phyloP scores from a whole-genome alignment of 2,329 filamentous ascomycete species.

The Tolypocladium tundrense region DNA sequence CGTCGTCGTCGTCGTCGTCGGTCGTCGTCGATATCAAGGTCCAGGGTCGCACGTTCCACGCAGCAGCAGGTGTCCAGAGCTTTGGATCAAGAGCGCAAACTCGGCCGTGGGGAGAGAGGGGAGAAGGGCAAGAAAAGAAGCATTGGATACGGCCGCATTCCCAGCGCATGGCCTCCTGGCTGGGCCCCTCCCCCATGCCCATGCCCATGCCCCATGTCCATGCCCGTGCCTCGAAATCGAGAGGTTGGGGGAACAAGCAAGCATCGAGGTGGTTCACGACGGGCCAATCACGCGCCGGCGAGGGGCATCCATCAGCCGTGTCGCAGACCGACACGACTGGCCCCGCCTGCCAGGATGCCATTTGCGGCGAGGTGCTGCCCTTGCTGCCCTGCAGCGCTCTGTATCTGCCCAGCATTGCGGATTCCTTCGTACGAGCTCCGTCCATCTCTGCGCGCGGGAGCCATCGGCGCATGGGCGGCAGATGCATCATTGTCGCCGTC shows the following conservation, averaged over 20 bases:
- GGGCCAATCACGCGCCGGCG: conserved; percentile 3
- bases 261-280: neutral
- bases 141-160: neutral
- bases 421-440: too few species aligned
- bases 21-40: neutral
- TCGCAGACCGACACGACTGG: neutral
- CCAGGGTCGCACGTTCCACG: neutral
- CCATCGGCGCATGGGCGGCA: neutral
- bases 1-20: neutral
- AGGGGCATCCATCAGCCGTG: conserved; percentile 2
- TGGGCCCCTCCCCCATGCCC: neutral
- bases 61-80: neutral
- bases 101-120: neutral
- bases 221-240: conserved; percentile 3
- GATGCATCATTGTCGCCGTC: neutral
- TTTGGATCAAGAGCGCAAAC: too few species aligned
- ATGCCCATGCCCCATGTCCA: neutral
- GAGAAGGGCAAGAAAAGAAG: neutral
- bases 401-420: too few species aligned
- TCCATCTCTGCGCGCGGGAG: neutral
- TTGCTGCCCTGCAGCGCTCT: too few species aligned
- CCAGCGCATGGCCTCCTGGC: neutral
- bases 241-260: conserved; percentile 6
- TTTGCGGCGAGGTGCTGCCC: too few species aligned
- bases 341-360: too few species aligned